Percentiles rank a stretch among this genome's conserved stretches.
phyloP scores from a whole-genome alignment of 176 grass and related monocot species.

The Oryza australiensis region DNA sequence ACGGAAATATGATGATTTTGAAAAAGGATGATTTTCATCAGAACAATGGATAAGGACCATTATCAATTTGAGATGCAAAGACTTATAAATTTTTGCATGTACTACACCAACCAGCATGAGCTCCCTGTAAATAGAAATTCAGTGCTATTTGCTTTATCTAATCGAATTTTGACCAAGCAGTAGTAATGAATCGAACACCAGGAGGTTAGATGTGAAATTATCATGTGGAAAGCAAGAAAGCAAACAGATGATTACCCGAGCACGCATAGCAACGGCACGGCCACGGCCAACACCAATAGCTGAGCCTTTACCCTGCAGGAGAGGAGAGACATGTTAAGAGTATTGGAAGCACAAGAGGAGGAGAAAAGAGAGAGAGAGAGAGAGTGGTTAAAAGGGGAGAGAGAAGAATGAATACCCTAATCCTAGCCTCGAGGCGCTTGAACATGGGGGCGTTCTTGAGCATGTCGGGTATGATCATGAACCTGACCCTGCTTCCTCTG shows the following conservation, averaged over 20 bases:
- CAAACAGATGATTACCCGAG: slow-evolving; percentile 48
- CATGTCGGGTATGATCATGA: slow-evolving; percentile 83
- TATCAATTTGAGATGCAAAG: background rate
- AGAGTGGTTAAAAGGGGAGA: background rate
- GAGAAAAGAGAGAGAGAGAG: background rate
- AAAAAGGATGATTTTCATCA: background rate
- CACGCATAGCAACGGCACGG: slow-evolving; percentile 67
- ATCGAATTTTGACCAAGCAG: background rate
- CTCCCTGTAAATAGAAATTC: background rate
- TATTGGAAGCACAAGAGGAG: background rate
- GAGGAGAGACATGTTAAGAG: background rate
- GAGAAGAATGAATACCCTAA: slow-evolving; percentile 9
- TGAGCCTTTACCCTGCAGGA: slow-evolving; percentile 54
- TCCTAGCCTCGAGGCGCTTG: slow-evolving; percentile 63
- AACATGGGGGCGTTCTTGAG: slow-evolving; percentile 78
- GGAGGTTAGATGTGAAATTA: background rate
- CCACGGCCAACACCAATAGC: slow-evolving; percentile 71
- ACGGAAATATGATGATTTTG: background rate
- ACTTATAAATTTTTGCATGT: background rate
- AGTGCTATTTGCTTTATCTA: background rate
- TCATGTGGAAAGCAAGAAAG: background rate
- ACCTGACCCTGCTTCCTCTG: slow-evolving; percentile 67
- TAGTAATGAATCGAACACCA: background rate
- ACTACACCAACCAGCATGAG: background rate
- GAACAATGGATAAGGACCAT: too few relatives aligned